Percentiles rank a stretch among this genome's conserved stretches.
phyloP scores from a whole-genome alignment of 2,329 filamentous ascomycete species.

The Atkinsonella texensis region DNA sequence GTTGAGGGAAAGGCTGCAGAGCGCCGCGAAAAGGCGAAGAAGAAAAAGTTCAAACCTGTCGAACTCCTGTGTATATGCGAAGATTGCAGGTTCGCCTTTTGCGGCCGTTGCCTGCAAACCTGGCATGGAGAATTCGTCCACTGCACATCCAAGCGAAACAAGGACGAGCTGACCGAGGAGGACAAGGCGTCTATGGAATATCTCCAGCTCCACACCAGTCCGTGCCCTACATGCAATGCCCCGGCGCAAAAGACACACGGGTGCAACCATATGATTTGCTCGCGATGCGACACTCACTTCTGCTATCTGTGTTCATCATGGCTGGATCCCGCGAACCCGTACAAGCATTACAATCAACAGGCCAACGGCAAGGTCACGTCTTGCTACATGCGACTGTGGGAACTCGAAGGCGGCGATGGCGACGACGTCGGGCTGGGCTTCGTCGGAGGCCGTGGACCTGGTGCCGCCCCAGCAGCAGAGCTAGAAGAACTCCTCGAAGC shows the following conservation, averaged over 20 bases:
- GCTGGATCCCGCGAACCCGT: constrained; percentile 71
- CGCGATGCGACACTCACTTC: constrained; percentile 81
- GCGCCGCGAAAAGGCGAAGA: not conserved
- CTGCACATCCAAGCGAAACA: constrained; percentile 55
- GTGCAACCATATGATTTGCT: constrained; percentile 96
- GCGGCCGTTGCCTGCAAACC: constrained; percentile 53
- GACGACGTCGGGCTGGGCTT: constrained; percentile 36
- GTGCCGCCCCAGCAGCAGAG: not conserved
- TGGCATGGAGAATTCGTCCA: constrained; percentile 82
- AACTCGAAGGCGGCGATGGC: constrained; percentile 70
- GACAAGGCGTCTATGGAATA: constrained; percentile 83
- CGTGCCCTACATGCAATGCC: constrained; percentile 77
- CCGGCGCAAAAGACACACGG: constrained; percentile 84
- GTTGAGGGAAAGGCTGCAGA: not conserved
- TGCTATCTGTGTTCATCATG: constrained; percentile 91
- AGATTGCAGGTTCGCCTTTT: constrained; percentile 85
- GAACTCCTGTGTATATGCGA: constrained; percentile 76
- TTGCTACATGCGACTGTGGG: constrained; percentile 85
- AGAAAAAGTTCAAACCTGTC: constrained; percentile 28
- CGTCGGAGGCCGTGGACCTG: constrained; percentile 22
- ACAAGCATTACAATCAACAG: constrained; percentile 71
- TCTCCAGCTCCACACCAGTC: constrained; percentile 66
- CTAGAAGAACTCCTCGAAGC: not conserved
- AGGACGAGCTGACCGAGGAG: constrained; percentile 65
- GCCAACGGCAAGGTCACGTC: constrained; percentile 38